Evolutionary conservation across 345 rosid genomes (phyloP).

Genomic region (Raphanus sativus): DNA sequence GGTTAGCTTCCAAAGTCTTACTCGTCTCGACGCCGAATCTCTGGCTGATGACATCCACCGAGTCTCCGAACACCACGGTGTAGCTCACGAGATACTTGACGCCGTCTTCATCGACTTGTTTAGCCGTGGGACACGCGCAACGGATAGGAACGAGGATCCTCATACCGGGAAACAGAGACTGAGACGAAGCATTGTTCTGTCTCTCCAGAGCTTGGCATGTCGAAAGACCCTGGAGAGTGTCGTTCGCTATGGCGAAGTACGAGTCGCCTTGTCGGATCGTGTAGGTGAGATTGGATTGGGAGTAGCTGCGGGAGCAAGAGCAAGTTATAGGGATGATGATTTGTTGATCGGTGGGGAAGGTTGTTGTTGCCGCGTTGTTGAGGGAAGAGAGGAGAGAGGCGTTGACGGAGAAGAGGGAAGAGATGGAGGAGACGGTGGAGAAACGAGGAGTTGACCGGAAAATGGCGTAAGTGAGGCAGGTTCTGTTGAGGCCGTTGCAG

Average conservation of each 20-base stretch:
- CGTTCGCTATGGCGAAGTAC: constrained; percentile 45
- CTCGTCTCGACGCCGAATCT: constrained; percentile 43
- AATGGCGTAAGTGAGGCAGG: constrained; percentile 57
- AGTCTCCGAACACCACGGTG: constrained; percentile 37
- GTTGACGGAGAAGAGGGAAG: constrained; percentile 50
- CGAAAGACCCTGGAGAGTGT: constrained; percentile 68
- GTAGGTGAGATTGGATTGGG: constrained; percentile 55
- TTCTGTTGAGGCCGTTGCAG: constrained; percentile 66
- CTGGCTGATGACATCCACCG: constrained; percentile 30
- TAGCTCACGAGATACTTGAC: constrained; percentile 52
- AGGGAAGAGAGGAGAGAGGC: constrained; percentile 48
- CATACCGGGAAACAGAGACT: constrained; percentile 35
- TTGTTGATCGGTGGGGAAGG: constrained; percentile 45
- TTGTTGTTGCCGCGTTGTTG: constrained; percentile 48
- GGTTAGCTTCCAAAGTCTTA: constrained; percentile 47
- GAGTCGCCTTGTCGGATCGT: constrained; percentile 36
- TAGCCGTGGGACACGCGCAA: constrained; percentile 70
- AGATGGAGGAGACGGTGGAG: constrained; percentile 50
- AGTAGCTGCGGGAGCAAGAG: constrained; percentile 57
- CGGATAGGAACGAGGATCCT: constrained; percentile 51
- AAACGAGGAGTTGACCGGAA: constrained; percentile 65
- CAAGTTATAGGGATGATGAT: constrained; percentile 68
- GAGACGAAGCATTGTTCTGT: constrained; percentile 35
- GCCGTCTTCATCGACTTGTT: constrained; percentile 43
- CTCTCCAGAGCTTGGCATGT: constrained; percentile 71